A percentile compares a stretch with the other conserved stretches of the same genome.
phyloP scores from a whole-genome alignment of 331 rosid species.

The Stylosanthes scabra region DNA sequence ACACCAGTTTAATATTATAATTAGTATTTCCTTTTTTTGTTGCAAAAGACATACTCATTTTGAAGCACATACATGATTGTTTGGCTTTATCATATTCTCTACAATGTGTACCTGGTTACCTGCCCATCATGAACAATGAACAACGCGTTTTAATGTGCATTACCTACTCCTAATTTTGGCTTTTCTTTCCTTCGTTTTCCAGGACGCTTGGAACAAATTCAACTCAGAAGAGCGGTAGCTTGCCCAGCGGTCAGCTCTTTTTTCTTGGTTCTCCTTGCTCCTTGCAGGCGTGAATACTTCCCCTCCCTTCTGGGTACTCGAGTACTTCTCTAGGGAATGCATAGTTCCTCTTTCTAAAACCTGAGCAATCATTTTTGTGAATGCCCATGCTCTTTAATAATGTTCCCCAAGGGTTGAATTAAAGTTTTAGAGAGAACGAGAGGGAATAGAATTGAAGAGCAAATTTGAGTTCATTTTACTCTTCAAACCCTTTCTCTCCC shows the following conservation, averaged over 20 bases:
- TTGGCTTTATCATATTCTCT: slow-evolving; percentile 7
- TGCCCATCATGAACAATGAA: background rate
- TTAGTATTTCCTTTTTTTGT: background rate
- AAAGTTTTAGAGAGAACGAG: too few relatives aligned
- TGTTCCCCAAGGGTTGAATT: background rate
- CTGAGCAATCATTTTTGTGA: slow-evolving; percentile 29
- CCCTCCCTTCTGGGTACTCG: background rate
- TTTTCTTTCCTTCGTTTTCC: slow-evolving; percentile 16
- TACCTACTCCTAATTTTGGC: background rate
- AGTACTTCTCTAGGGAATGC: slow-evolving; percentile 4
- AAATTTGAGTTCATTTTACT: background rate
- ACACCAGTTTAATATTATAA: background rate
- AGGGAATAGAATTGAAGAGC: too few relatives aligned
- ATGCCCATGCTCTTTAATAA: slow-evolving; percentile 21
- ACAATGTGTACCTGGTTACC: background rate
- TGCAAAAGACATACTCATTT: background rate
- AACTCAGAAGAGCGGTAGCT: slow-evolving; percentile 82
- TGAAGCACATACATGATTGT: slow-evolving; percentile 5
- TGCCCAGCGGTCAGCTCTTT: background rate
- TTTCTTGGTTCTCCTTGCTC: slow-evolving; percentile 1
- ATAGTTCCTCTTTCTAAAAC: slow-evolving; percentile 17
- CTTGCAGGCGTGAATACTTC: slow-evolving; percentile 20
- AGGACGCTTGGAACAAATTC: slow-evolving; percentile 96
- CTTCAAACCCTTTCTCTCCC: background rate
- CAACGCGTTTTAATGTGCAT: background rate